Conservation (phyloP, 129 eudicot species). For the Flaveria sonorensis region DNA sequence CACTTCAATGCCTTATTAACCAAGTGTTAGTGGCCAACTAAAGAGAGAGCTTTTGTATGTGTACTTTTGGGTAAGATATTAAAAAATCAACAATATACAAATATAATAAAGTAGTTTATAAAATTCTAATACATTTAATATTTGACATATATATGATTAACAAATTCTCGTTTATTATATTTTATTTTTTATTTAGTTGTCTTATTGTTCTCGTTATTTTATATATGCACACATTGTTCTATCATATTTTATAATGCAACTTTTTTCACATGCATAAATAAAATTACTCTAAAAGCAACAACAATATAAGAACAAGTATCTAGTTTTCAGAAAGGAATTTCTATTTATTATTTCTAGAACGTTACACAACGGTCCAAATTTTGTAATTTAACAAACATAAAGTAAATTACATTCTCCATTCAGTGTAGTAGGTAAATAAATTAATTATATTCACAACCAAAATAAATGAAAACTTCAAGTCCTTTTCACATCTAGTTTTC, state of each 20-base stretch:
- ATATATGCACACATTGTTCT: background rate
- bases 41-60: no score
- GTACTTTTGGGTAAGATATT: no score
- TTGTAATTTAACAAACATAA: background rate
- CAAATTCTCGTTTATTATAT: no score
- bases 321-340: background rate
- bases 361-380: background rate
- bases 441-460: constrained; percentile 11
- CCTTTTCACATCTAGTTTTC: constrained; percentile 17
- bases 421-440: constrained; percentile 18
- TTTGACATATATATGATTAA: no score
- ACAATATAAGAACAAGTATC: background rate
- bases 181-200: no score
- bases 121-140: no score
- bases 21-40: no score
- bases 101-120: no score
- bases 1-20: no score
- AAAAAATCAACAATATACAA: no score
- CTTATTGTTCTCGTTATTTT: no score
- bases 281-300: background rate
- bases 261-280: background rate
- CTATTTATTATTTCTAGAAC: background rate
- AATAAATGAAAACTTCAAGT: background rate
- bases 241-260: background rate
- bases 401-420: constrained; percentile 12